phyloP scores from a whole-genome alignment of 2,329 filamentous ascomycete genomes.

The Beauveria sp. region DNA sequence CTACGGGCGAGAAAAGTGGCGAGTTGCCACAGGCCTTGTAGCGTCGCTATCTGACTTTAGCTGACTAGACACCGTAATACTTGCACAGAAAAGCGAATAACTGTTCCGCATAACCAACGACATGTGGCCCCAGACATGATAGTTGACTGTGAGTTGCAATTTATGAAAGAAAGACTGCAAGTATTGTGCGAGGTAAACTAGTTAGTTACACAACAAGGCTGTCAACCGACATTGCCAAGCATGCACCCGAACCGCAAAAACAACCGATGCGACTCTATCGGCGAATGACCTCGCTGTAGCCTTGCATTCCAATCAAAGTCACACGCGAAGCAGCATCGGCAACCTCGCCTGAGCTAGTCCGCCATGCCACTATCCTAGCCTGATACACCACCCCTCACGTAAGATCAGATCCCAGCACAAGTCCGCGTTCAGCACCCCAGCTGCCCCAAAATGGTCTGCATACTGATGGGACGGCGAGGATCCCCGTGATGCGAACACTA shows the following conservation, averaged over 20 bases:
- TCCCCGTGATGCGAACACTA: not conserved
- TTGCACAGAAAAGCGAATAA: too few relatives aligned
- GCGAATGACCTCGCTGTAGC: not conserved
- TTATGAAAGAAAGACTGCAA: too few relatives aligned
- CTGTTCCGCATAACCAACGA: too few relatives aligned
- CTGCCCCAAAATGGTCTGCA: not conserved
- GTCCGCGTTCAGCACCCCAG: not conserved
- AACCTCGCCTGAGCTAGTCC: not conserved
- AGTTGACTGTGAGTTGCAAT: too few relatives aligned
- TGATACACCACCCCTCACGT: conserved; percentile 1
- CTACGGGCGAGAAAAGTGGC: not conserved
- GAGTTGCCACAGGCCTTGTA: not conserved
- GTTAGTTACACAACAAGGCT: too few relatives aligned
- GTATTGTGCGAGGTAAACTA: too few relatives aligned
- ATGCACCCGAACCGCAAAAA: not conserved
- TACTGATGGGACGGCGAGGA: not conserved
- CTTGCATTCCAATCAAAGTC: not conserved
- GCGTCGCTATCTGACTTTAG: not conserved
- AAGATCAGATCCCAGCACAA: not conserved
- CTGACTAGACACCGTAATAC: too few relatives aligned
- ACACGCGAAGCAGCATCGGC: not conserved
- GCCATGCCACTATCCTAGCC: not conserved
- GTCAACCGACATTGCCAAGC: not conserved
- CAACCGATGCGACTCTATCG: not conserved
- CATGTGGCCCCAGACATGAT: too few relatives aligned